A percentile compares a stretch with the other conserved stretches of the same genome.
These are phyloP conservation scores for Huntiella omanensis DNA, from an alignment of 2,329 filamentous ascomycete species.

Conservation along the genomic window DNA sequence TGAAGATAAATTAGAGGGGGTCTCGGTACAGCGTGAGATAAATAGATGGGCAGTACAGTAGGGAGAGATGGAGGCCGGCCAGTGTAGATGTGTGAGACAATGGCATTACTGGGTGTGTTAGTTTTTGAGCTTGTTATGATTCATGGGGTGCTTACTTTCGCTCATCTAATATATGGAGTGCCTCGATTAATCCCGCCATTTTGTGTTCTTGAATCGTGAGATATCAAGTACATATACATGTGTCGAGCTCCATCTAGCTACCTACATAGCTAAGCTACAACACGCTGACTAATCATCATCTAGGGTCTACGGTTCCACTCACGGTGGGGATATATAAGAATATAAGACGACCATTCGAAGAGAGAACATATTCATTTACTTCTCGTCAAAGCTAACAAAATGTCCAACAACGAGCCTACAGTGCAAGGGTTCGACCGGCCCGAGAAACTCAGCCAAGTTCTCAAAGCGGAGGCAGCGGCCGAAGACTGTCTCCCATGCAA, in stretches of 20 bases:
- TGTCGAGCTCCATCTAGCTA: too few relatives aligned
- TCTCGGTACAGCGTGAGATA: slow-evolving; percentile 60
- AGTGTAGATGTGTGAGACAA: slow-evolving; percentile 79
- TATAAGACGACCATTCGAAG: too few relatives aligned
- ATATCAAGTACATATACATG: too few relatives aligned
- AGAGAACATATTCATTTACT: too few relatives aligned
- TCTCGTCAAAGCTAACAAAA: too few relatives aligned
- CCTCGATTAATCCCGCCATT: slow-evolving; percentile 81
- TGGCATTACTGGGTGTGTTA: slow-evolving; percentile 42
- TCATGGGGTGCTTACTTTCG: slow-evolving; percentile 45
- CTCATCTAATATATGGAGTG: slow-evolving; percentile 93
- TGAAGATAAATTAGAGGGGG: slow-evolving; percentile 76
- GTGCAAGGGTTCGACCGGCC: slow-evolving; percentile 37
- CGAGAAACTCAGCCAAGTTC: slow-evolving; percentile 39
- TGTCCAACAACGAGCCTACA: slow-evolving; percentile 16
- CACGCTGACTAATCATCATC: too few relatives aligned
- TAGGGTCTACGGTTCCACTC: too few relatives aligned
- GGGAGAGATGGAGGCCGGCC: slow-evolving; percentile 60
- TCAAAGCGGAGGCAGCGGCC: slow-evolving; percentile 31
- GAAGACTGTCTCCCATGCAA: slow-evolving; percentile 55
- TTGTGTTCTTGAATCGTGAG: slow-evolving; percentile 16
- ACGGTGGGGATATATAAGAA: too few relatives aligned
- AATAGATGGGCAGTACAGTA: slow-evolving; percentile 68
- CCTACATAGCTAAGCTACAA: too few relatives aligned
- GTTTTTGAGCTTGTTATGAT: not conserved